phyloP scores from a whole-genome alignment of 495 filamentous ascomycete species.

The Hyaloscypha bicolor region DNA sequence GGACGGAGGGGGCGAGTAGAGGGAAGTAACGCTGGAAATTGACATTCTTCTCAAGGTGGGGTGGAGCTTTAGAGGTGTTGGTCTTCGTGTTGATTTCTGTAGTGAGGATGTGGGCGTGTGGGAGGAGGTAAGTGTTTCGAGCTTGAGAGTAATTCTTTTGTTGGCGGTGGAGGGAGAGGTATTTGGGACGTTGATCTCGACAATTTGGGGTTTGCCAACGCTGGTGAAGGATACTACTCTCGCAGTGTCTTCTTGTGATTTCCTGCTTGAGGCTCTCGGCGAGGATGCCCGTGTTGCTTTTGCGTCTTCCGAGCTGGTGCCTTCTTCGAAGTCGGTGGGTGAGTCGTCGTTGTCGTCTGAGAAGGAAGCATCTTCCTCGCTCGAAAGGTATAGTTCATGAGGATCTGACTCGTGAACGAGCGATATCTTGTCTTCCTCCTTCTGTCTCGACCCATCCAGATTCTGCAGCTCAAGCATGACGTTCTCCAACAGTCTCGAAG shows the following conservation, averaged over 20 bases:
- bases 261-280: constrained; percentile 26
- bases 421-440: constrained; percentile 14
- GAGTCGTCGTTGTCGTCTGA: constrained; percentile 33
- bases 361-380: constrained; percentile 33
- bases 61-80: constrained; percentile 28
- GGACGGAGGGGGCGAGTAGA: constrained; percentile 5
- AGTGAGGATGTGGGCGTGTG: background rate
- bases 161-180: constrained; percentile 11
- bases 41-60: constrained; percentile 21
- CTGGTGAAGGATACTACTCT: constrained; percentile 27
- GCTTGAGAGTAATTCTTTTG: constrained; percentile 18
- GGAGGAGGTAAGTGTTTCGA: constrained; percentile 12
- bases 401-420: constrained; percentile 26
- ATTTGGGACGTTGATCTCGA: constrained; percentile 24
- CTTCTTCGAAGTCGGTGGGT: constrained; percentile 24
- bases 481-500: constrained; percentile 24
- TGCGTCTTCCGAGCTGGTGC: constrained; percentile 1
- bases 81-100: constrained; percentile 20
- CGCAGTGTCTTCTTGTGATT: constrained; percentile 31
- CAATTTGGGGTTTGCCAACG: constrained; percentile 31
- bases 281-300: constrained; percentile 3
- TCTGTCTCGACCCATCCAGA: constrained; percentile 20
- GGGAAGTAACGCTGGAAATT: constrained; percentile 18
- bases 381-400: constrained; percentile 33
- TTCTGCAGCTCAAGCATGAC: constrained; percentile 27